Evolutionary conservation across 108 stramenopile species (phyloP).

Genomic region (Nitzschia sp.): DNA sequence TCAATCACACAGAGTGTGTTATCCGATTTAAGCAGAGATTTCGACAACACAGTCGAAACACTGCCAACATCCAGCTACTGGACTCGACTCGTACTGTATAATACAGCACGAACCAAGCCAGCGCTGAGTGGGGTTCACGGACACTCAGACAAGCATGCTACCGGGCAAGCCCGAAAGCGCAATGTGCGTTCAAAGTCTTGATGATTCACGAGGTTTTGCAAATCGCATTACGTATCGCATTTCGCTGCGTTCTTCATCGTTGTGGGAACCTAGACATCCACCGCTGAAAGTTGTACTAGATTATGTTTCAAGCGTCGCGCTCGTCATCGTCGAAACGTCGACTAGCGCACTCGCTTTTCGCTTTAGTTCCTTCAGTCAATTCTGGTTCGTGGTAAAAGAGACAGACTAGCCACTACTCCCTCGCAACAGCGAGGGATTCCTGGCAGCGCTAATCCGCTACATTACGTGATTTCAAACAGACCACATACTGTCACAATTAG

Average conservation of each 20-base stretch:
- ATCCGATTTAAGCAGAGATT: not conserved
- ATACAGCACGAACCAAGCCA: conserved; percentile 12
- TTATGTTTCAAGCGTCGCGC: conserved; percentile 41
- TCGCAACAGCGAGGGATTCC: conserved; percentile 54
- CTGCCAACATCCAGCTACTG: conserved; percentile 49
- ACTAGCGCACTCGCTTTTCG: not conserved
- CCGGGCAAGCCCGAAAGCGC: conserved; percentile 85
- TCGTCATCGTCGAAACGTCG: too few relatives aligned
- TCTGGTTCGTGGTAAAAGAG: not conserved
- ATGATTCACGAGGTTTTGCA: conserved; percentile 95
- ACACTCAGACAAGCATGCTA: conserved; percentile 92
- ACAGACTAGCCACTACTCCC: too few relatives aligned
- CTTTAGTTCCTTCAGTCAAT: not conserved
- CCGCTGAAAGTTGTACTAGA: conserved; percentile 91
- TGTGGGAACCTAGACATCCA: conserved; percentile 97
- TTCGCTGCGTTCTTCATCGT: conserved; percentile 99
- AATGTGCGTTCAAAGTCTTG: conserved; percentile 96
- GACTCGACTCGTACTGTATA: too few relatives aligned
- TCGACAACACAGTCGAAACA: conserved; percentile 6
- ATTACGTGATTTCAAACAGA: not conserved
- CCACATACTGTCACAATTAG: too few relatives aligned
- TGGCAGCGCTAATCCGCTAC: conserved; percentile 14
- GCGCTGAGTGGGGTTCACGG: conserved; percentile 75
- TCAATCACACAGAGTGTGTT: not conserved
- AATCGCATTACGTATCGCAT: conserved; percentile 98